Evolutionary conservation across 163 green algal species (phyloP).

Genomic region (Scenedesmus sp.): DNA sequence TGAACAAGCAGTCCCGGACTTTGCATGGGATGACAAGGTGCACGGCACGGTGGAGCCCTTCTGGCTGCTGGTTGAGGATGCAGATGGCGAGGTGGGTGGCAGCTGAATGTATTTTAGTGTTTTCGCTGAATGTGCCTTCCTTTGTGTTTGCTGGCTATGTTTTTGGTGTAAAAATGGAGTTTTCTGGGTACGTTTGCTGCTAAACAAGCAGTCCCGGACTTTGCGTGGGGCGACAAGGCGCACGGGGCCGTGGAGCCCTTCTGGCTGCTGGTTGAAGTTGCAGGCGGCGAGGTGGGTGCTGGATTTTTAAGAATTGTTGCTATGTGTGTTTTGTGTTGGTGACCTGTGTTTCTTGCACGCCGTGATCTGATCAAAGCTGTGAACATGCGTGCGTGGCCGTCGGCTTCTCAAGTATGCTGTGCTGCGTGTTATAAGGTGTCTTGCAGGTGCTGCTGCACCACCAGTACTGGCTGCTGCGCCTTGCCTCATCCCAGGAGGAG

Average conservation of each 20-base stretch:
- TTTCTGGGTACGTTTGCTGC: too few species aligned
- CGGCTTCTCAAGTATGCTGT: too few species aligned
- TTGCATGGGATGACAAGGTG: conserved; percentile 93
- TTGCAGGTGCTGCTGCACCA: background rate
- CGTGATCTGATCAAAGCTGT: background rate
- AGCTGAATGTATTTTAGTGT: background rate
- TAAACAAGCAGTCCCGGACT: conserved; percentile 79
- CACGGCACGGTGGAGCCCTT: conserved; percentile 95
- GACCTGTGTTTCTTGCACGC: too few species aligned
- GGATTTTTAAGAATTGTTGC: too few species aligned
- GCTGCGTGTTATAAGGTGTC: too few species aligned
- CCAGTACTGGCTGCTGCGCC: conserved; percentile 96
- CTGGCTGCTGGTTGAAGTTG: conserved; percentile 97
- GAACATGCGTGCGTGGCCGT: background rate
- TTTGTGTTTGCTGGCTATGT: too few species aligned
- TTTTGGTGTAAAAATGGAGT: too few species aligned
- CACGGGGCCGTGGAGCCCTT: conserved; percentile 94
- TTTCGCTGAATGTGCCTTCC: too few species aligned
- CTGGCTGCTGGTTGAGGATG: conserved; percentile 97
- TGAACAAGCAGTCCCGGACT: conserved; percentile 80
- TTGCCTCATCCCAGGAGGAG: conserved; percentile 80
- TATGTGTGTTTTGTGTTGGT: too few species aligned
- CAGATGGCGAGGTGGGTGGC: conserved; percentile 67
- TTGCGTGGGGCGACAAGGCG: conserved; percentile 92
- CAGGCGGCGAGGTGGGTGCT: conserved; percentile 66